Conservation (phyloP, 148 eudicot genomes). For the Diospyros kaki region DNA sequence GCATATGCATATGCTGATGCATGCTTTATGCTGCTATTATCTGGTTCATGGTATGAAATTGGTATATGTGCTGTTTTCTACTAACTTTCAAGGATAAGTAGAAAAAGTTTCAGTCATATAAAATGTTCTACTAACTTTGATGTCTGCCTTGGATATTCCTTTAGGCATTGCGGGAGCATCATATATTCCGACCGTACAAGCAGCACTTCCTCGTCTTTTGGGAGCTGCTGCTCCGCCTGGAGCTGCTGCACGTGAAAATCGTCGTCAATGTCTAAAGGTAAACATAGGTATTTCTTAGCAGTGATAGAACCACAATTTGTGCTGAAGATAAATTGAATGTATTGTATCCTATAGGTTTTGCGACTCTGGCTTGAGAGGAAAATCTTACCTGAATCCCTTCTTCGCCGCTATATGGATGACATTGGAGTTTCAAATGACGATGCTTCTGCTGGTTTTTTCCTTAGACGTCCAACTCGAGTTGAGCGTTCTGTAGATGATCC, state of each 20-base stretch:
- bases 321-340: constrained; percentile 6
- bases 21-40: not conserved
- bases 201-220: constrained; percentile 75
- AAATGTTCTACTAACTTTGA: not conserved
- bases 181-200: constrained; percentile 80
- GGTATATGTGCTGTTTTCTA: not conserved
- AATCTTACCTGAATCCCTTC: constrained; percentile 77
- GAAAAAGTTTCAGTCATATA: too few relatives aligned
- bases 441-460: constrained; percentile 37
- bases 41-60: not conserved
- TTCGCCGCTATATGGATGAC: constrained; percentile 68
- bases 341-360: constrained; percentile 46
- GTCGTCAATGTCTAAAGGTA: constrained; percentile 93
- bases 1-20: not conserved
- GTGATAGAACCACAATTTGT: not conserved
- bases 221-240: constrained; percentile 94
- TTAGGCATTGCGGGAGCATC: constrained; percentile 88
- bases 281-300: constrained; percentile 5
- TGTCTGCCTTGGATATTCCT: constrained; percentile 10
- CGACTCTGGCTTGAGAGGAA: constrained; percentile 95
- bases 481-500: constrained; percentile 95
- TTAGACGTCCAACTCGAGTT: constrained; percentile 79
- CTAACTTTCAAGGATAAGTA: not conserved
- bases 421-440: constrained; percentile 60
- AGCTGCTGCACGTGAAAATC: constrained; percentile 73